Base-by-base conservation (phyloP, 257 asterid species). In the Nicotiana paniculata region DNA sequence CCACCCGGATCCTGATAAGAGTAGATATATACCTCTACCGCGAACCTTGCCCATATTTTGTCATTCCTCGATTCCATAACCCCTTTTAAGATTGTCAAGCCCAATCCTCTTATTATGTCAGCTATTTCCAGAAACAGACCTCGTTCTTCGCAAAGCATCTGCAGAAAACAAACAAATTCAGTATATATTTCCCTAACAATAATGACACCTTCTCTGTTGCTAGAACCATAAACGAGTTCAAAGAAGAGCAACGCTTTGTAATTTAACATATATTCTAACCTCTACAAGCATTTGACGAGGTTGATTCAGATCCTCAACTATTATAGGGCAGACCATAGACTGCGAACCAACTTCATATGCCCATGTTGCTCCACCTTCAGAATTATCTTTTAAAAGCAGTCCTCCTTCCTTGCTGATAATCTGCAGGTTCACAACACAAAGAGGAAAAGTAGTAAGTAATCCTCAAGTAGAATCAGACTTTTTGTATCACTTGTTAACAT, bases 301-400 rank as follows among this genome's bases (percentile, higher is more conserved):
- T 84, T 88, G 92, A 86, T 93, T 90, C 43, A 95, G 92, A 89
- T 95, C 97, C 90, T 95, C 98, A 33, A 95, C 98, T 82, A 91
- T 92, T 83, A 95, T 91, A 1, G 99, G 99, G 67, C 98, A 95
- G 62, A 88, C 91, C 92, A 88, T 89, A 37, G 99, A 93, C 68
- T 92, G 96, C 4, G 97, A 92, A 43, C 97, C 99, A n/a, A 95
- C 92, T 90, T 95, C 98, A 83, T 95, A 95, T 1, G 99, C 99
- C 99, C 99, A 95, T 1, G 99, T 95, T 9, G 97, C 99, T 86
- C 99, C 99, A 33, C 97, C 98, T 79, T 91, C 96, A 43, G 80
- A 87, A 75, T 89, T 88, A 77, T 92, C 97, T 81, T 95, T 93
- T 5, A 86, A 85, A 80, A 89, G 88, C 81, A 92, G 83, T 17